phyloP scores from a whole-genome alignment of 2,329 filamentous ascomycete species.

The Trichoderma polysporum region DNA sequence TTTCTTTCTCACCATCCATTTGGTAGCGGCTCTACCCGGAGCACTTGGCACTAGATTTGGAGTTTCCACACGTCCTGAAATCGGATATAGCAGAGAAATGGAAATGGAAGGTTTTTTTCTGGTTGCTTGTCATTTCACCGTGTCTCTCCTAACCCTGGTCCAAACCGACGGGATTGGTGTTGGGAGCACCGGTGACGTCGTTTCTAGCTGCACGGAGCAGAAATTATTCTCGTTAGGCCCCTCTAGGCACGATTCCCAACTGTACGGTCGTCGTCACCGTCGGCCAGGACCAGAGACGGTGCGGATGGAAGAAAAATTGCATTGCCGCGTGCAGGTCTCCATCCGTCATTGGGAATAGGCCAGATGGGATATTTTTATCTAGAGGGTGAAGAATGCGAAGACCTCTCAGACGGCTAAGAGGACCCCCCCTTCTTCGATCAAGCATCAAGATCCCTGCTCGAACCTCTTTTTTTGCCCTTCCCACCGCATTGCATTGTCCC shows the following conservation, averaged over 20 bases:
- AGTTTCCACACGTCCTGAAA: not conserved
- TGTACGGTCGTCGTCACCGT: not conserved
- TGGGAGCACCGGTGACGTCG: conserved; percentile 14
- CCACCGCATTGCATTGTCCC: not conserved
- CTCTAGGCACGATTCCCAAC: not conserved
- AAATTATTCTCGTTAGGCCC: not conserved
- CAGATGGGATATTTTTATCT: not conserved
- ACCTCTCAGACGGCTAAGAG: not conserved
- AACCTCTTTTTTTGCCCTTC: not conserved
- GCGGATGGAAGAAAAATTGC: not conserved
- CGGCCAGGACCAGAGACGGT: not conserved
- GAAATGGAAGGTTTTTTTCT: not conserved
- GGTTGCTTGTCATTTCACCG: not conserved
- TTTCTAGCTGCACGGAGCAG: not conserved
- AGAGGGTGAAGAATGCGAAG: not conserved
- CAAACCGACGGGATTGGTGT: conserved; percentile 1
- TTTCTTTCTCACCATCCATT: not conserved
- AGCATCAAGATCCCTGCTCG: conserved; percentile 8
- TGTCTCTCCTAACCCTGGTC: conserved; percentile 3
- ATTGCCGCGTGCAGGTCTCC: not conserved
- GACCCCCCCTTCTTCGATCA: not conserved
- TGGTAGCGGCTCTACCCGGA: conserved; percentile 7
- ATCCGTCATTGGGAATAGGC: not conserved
- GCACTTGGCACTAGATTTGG: not conserved
- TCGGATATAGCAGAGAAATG: not conserved